phyloP scores from a whole-genome alignment of 495 filamentous ascomycete species.

The Aspergillus cristatus region DNA sequence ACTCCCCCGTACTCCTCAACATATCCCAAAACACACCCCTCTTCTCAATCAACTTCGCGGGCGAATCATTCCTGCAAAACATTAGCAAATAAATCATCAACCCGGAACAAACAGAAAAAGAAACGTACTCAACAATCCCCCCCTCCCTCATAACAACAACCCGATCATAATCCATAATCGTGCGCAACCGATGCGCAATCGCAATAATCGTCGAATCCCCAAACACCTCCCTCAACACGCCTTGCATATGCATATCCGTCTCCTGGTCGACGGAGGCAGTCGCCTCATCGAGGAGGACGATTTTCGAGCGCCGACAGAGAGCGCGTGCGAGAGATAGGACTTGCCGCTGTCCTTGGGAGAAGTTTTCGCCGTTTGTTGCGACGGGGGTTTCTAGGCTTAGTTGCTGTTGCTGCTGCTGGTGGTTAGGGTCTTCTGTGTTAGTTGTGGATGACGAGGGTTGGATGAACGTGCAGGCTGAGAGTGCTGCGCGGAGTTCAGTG shows the following conservation, averaged over 20 bases:
- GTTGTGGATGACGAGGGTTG: conserved; percentile 21
- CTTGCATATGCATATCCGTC: conserved; percentile 44
- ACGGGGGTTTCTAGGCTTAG: conserved; percentile 31
- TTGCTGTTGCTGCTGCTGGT: not conserved
- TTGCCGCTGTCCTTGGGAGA: conserved; percentile 54
- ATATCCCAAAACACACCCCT: conserved; percentile 42
- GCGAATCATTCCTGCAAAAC: conserved; percentile 30
- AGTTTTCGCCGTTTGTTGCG: conserved; percentile 48
- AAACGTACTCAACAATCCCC: conserved; percentile 19
- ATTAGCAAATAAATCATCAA: not conserved
- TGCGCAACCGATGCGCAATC: conserved; percentile 33
- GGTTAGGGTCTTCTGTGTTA: conserved; percentile 4
- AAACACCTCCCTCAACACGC: conserved; percentile 29
- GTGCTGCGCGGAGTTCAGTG: conserved; percentile 34
- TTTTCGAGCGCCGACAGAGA: conserved; percentile 46
- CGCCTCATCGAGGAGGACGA: conserved; percentile 52
- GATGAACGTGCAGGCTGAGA: conserved; percentile 39
- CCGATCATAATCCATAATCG: conserved; percentile 30
- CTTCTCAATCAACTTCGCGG: conserved; percentile 29
- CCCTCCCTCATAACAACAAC: conserved; percentile 28
- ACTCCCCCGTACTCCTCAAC: conserved; percentile 41
- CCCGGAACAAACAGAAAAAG: not conserved
- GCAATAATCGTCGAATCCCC: conserved; percentile 29
- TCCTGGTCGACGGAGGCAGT: conserved; percentile 49
- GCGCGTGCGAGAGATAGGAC: conserved; percentile 50